Base-by-base conservation (phyloP, 306 rosid genomes). In the Prunus salicina region DNA sequence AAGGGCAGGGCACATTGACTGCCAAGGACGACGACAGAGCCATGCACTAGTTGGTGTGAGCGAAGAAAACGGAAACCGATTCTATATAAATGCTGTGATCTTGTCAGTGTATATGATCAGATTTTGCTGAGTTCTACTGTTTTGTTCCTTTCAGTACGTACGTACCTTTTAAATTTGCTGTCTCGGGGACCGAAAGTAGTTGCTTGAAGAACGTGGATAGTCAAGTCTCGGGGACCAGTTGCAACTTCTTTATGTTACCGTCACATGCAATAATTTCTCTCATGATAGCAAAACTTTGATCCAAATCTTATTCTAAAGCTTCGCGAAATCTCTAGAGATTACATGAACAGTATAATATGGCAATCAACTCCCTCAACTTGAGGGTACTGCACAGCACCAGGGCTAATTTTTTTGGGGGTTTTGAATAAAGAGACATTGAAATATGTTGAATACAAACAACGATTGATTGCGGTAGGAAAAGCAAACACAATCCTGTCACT, bases 31-130 rank as follows among this genome's bases (percentile, higher is more conserved):
- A 47, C 51, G 14, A 12, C 14, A 30, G 46, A 65, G 14, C 51
- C 70, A 34, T 8, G 69, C 6, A 38, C 28, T 4, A 10, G 53
- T 43, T 24, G 72, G 57, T 47, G 19, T 3, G 58, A 47, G 24
- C 12, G 64, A 71, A 53, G 75, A 20, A 71, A 53, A 51, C 22
- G 32, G 64, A 53, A 71, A 34, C 51, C 75, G 75, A 55, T 51
- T 22, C 8, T 5, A 20, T 20, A 56, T 47, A 12, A 47, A 56
- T 56, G 28, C 27, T 0, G 24, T 20, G 32, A 1, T 43, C 12
- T 64, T 0, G 24, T 0, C 18, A 47, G 4, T 47, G 14, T 47
- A 47, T 12, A 47, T 47, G 52, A 47, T 47, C 14, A 47, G 16
- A 13, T 10, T 13, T 47, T 10, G 52, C 52, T 47, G 5, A 10